These are phyloP conservation scores for Blastobotrys apis DNA, from an alignment of 1,139 yeast genomes.

Conservation along the genomic window DNA sequence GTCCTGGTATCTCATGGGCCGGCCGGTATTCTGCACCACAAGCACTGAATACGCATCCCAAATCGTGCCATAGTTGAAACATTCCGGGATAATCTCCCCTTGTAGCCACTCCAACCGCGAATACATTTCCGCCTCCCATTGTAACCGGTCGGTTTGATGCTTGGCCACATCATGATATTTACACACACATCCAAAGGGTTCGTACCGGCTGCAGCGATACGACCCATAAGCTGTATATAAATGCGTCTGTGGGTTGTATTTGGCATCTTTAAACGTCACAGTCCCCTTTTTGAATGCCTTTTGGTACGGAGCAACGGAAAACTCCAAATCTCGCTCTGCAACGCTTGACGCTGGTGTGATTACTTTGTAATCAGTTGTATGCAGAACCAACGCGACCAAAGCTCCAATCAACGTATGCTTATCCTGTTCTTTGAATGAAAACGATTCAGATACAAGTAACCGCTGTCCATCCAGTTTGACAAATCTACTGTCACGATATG, in stretches of 20 bases:
- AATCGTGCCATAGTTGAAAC: constrained; percentile 10
- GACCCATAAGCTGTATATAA: constrained; percentile 3
- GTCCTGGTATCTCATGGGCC: constrained; percentile 3
- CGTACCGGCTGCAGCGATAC: constrained; percentile 1
- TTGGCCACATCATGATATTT: constrained; percentile 12
- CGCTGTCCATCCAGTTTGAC: constrained; percentile 3
- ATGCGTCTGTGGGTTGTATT: background rate
- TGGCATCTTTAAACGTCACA: constrained; percentile 1
- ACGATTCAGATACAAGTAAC: constrained; percentile 12
- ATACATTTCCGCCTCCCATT: constrained; percentile 17
- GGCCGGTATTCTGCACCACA: constrained; percentile 10
- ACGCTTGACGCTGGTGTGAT: constrained; percentile 8
- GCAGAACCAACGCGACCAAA: constrained; percentile 12
- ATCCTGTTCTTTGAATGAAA: constrained; percentile 9
- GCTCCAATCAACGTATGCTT: constrained; percentile 16
- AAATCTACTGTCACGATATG: constrained; percentile 13
- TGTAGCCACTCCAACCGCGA: constrained; percentile 9
- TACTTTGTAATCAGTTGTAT: constrained; percentile 7
- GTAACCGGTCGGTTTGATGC: constrained; percentile 8
- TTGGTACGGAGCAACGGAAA: constrained; percentile 4
- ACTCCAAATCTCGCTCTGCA: constrained; percentile 7
- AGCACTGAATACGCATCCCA: constrained; percentile 14
- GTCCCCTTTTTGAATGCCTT: constrained; percentile 4
- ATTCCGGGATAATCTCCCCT: constrained; percentile 11
- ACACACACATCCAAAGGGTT: constrained; percentile 5